Conservation (phyloP, 805 yeast genomes). For the Yamadazyma nakazawae region DNA sequence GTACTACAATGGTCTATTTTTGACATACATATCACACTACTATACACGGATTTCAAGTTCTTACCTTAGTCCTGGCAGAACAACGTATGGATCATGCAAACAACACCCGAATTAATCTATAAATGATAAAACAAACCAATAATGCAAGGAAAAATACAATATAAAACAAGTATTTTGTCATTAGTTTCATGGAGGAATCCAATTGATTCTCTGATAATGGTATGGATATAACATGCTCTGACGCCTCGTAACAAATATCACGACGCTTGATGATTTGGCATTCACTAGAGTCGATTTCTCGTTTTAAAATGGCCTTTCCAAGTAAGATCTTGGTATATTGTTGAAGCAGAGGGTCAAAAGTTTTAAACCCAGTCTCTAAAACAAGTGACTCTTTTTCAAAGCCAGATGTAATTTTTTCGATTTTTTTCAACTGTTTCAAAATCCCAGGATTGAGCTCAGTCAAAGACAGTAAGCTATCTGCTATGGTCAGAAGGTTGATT, state of each 20-base stretch:
- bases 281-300: conserved; percentile 23
- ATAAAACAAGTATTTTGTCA: conserved; percentile 24
- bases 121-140: conserved; percentile 23
- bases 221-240: conserved; percentile 40
- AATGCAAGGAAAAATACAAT: conserved; percentile 22
- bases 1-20: neutral
- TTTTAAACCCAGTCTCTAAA: conserved; percentile 25
- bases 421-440: conserved; percentile 28
- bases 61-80: neutral
- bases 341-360: conserved; percentile 33
- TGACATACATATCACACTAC: neutral
- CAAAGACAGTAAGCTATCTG: conserved; percentile 24
- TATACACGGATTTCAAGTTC: neutral
- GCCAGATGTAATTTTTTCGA: conserved; percentile 38
- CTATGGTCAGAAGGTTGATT: conserved; percentile 28
- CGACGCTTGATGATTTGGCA: conserved; percentile 37
- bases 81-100: conserved; percentile 13
- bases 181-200: conserved; percentile 17
- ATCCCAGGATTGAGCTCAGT: conserved; percentile 20
- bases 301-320: conserved; percentile 40
- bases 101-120: conserved; percentile 21
- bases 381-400: conserved; percentile 32
- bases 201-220: conserved; percentile 35
- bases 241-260: conserved; percentile 39
- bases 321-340: conserved; percentile 36